These are phyloP conservation scores for Pseudozyma flocculosa DNA, from an alignment of 1,284 basidiomycete genomes.

Conservation along the genomic window DNA sequence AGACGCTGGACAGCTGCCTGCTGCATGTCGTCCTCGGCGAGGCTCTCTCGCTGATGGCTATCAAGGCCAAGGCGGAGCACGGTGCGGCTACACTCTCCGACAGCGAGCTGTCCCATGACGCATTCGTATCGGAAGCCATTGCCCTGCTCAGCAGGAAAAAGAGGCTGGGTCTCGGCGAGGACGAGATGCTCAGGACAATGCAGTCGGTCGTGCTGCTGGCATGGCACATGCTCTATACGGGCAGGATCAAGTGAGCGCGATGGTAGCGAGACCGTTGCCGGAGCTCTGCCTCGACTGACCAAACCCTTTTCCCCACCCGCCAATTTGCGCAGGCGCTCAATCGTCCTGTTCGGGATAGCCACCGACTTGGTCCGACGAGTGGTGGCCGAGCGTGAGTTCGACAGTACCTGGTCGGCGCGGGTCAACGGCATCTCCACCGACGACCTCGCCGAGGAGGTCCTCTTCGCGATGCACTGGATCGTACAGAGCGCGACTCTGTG, in stretches of 20 bases:
- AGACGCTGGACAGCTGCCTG: slow-evolving; percentile 3
- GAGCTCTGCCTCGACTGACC: too few species aligned
- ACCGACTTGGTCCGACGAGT: not conserved
- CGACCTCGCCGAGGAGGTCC: slow-evolving; percentile 11
- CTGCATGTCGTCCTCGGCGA: slow-evolving; percentile 9
- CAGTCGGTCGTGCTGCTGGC: slow-evolving; percentile 19
- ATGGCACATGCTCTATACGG: slow-evolving; percentile 22
- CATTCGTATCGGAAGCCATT: not conserved
- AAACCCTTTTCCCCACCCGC: too few species aligned
- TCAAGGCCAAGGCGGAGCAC: not conserved
- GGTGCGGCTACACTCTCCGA: not conserved
- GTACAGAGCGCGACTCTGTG: slow-evolving; percentile 14
- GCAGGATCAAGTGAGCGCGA: slow-evolving; percentile 13
- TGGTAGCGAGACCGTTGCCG: too few species aligned
- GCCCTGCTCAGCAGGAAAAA: not conserved
- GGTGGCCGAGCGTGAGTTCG: not conserved
- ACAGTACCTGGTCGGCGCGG: not conserved
- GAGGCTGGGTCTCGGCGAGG: not conserved
- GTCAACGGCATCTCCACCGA: slow-evolving; percentile 19
- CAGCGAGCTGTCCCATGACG: not conserved
- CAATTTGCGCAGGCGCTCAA: not conserved
- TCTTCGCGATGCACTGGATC: slow-evolving; percentile 13
- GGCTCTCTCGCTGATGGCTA: not conserved
- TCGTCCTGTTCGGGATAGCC: not conserved
- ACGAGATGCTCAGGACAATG: not conserved